These are phyloP conservation scores for Ceratobasidium sp. DNA, from an alignment of 1,284 basidiomycete genomes.

Conservation along the genomic window DNA sequence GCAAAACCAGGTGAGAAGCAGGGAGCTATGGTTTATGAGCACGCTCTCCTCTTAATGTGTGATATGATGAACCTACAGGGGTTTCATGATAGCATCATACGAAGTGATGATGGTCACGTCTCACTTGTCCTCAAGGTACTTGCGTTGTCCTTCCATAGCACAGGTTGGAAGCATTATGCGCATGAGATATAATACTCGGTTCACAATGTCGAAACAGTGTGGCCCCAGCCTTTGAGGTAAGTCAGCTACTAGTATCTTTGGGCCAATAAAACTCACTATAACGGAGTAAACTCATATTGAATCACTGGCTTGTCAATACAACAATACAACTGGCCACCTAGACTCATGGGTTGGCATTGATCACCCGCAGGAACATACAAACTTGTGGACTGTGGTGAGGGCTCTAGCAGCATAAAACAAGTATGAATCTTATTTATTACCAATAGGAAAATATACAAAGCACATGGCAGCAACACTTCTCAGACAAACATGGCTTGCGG, in stretches of 20 bases:
- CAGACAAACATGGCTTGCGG: slow-evolving; percentile 5
- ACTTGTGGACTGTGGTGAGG: slow-evolving; percentile 1
- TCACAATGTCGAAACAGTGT: neutral
- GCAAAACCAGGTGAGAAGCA: slow-evolving; percentile 9
- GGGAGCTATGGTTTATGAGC: slow-evolving; percentile 10
- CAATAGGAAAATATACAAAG: neutral
- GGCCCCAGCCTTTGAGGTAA: neutral
- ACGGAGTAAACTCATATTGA: neutral
- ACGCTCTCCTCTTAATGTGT: slow-evolving; percentile 4
- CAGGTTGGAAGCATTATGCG: neutral
- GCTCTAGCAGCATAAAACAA: no score
- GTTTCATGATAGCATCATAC: neutral
- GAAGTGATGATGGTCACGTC: neutral
- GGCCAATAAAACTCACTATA: no score
- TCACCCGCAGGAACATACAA: slow-evolving; percentile 12
- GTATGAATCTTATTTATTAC: neutral
- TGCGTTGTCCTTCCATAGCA: neutral
- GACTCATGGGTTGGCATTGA: neutral
- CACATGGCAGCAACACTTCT: slow-evolving; percentile 8
- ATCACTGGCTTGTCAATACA: slow-evolving; percentile 14
- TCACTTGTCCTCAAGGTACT: neutral
- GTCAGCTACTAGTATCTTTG: neutral
- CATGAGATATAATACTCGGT: neutral
- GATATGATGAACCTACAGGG: slow-evolving; percentile 14
- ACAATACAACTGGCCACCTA: slow-evolving; percentile 9